A percentile compares a stretch with the other conserved stretches of the same genome.
Evolutionary conservation across 805 yeast genomes (phyloP).

Genomic region (Dipodascopsis tothii): DNA sequence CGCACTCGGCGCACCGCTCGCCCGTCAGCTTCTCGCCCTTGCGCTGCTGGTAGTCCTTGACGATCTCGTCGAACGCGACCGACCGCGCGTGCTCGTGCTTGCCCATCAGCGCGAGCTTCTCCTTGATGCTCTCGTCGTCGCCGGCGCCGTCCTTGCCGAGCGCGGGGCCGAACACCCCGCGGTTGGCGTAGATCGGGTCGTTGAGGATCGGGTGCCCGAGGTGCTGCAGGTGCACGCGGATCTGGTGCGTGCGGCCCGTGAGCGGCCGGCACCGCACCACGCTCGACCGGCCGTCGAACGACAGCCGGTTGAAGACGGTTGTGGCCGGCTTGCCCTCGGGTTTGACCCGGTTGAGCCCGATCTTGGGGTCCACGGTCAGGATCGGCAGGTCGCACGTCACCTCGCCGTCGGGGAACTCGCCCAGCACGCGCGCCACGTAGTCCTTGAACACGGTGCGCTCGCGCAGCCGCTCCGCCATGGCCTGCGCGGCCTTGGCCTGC

Average conservation of each 20-base stretch:
- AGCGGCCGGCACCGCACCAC: conserved; percentile 77
- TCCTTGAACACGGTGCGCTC: conserved; percentile 71
- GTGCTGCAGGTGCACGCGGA: conserved; percentile 83
- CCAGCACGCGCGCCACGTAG: conserved; percentile 81
- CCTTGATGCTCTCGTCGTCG: conserved; percentile 43
- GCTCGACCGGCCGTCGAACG: conserved; percentile 56
- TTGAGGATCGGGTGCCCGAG: conserved; percentile 87
- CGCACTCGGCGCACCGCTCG: conserved; percentile 58
- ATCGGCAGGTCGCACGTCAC: conserved; percentile 61
- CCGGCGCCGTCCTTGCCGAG: conserved; percentile 59
- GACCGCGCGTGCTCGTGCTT: conserved; percentile 22
- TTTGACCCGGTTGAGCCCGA: conserved; percentile 40
- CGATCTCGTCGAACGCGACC: conserved; percentile 16
- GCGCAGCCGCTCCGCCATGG: conserved; percentile 57
- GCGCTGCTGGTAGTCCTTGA: conserved; percentile 7
- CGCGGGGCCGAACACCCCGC: conserved; percentile 66
- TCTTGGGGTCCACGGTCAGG: conserved; percentile 62
- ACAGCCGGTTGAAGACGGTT: conserved; percentile 59
- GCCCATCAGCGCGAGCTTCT: conserved; percentile 34
- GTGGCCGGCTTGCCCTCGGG: conserved; percentile 50
- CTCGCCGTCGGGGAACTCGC: conserved; percentile 63
- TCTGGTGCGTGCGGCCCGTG: conserved; percentile 94
- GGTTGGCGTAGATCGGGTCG: conserved; percentile 83
- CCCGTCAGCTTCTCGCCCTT: conserved; percentile 61
- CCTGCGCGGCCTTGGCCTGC: conserved; percentile 68